phyloP scores from a whole-genome alignment of 192 early-diverging fungal genomes.

The Coemansia sp. region DNA sequence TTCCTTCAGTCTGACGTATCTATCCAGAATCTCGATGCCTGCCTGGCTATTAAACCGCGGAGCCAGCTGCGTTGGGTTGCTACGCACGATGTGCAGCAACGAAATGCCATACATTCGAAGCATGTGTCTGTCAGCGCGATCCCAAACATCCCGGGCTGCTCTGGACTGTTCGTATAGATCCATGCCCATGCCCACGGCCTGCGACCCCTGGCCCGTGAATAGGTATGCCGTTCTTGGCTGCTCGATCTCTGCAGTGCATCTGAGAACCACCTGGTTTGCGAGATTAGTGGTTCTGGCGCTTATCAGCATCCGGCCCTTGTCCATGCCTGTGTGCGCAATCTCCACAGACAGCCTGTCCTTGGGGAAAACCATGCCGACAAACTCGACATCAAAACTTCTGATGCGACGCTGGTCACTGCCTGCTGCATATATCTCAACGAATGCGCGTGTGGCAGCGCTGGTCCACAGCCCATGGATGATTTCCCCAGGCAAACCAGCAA shows the following conservation, averaged over 20 bases:
- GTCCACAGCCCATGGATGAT: slow-evolving; percentile 98
- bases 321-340: slow-evolving; percentile 89
- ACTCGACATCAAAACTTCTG: slow-evolving; percentile 72
- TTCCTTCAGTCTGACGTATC: slow-evolving; percentile 73
- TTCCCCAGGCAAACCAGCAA: slow-evolving; percentile 79
- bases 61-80: slow-evolving; percentile 63
- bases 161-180: slow-evolving; percentile 78
- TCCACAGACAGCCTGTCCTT: slow-evolving; percentile 77
- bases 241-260: slow-evolving; percentile 72
- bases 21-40: slow-evolving; percentile 74
- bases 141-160: slow-evolving; percentile 85
- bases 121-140: slow-evolving; percentile 88
- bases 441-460: slow-evolving; percentile 82
- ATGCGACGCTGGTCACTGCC: slow-evolving; percentile 83
- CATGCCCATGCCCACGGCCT: slow-evolving; percentile 97
- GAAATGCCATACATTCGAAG: slow-evolving; percentile 83
- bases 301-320: slow-evolving; percentile 89
- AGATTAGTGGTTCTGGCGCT: slow-evolving; percentile 79
- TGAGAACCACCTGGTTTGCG: slow-evolving; percentile 58
- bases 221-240: slow-evolving; percentile 89
- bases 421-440: slow-evolving; percentile 86
- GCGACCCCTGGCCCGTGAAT: slow-evolving; percentile 97
- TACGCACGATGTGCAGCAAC: slow-evolving; percentile 85
- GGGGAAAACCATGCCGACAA: slow-evolving; percentile 88
- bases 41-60: slow-evolving; percentile 76